A percentile compares a stretch with the other conserved stretches of the same genome.
These are phyloP conservation scores for Thelonectria rubi DNA, from an alignment of 2,329 filamentous ascomycete genomes.

Conservation along the genomic window DNA sequence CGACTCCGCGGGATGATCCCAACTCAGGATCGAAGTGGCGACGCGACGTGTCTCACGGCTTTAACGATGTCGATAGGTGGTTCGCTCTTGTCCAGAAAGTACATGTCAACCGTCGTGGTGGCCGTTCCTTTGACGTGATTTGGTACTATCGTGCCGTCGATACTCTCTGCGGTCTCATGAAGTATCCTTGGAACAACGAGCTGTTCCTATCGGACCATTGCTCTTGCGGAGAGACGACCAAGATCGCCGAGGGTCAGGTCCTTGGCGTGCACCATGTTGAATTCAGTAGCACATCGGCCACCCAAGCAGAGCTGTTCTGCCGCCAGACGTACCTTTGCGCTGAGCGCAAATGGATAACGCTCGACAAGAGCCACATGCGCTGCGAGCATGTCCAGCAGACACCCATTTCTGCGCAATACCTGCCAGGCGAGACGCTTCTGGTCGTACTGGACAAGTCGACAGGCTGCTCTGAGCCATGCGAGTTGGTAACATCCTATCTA, in stretches of 20 bases:
- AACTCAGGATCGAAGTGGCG: conserved; percentile 66
- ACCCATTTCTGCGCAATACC: conserved; percentile 47
- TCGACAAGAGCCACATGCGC: conserved; percentile 62
- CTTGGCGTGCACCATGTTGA: conserved; percentile 65
- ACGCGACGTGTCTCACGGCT: conserved; percentile 54
- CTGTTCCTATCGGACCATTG: conserved; percentile 82
- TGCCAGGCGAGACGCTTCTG: conserved; percentile 69
- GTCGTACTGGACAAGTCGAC: conserved; percentile 43
- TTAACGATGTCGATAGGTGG: conserved; percentile 65
- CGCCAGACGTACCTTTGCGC: conserved; percentile 72
- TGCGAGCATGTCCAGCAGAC: conserved; percentile 55
- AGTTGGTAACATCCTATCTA: conserved; percentile 56
- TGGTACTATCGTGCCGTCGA: conserved; percentile 80
- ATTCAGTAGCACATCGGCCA: conserved; percentile 62
- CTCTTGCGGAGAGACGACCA: conserved; percentile 64
- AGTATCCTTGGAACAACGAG: conserved; percentile 77
- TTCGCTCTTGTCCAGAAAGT: conserved; percentile 74
- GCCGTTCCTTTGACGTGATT: conserved; percentile 66
- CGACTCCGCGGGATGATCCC: conserved; percentile 54
- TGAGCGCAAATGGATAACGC: conserved; percentile 68
- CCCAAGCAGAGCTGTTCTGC: conserved; percentile 68
- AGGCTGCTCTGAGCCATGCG: conserved; percentile 65
- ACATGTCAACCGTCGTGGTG: conserved; percentile 47
- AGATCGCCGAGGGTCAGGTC: conserved; percentile 65
- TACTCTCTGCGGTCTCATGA: conserved; percentile 73